A percentile compares a stretch with the other conserved stretches of the same genome.
These are phyloP conservation scores for Collybiopsis confluens DNA, from an alignment of 768 basidiomycete species.

Conservation along the genomic window DNA sequence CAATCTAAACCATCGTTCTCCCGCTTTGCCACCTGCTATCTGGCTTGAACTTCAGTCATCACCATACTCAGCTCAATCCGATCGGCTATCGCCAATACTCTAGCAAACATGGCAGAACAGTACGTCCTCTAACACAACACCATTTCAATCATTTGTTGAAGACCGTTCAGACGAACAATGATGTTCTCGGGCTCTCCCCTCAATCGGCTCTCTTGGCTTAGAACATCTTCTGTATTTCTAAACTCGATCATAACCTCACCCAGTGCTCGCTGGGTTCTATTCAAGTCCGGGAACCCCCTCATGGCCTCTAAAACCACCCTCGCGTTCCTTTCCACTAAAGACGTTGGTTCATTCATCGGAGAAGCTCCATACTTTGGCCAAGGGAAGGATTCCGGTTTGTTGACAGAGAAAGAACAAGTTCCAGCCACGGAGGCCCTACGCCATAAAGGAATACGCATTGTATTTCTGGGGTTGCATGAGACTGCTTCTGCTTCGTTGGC, in stretches of 20 bases:
- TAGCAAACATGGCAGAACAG: constrained; percentile 7
- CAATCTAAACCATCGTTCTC: too few species aligned
- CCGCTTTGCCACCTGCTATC: too few species aligned
- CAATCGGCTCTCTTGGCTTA: constrained; percentile 80
- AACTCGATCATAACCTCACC: constrained; percentile 61
- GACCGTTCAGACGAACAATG: not conserved
- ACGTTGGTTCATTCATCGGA: constrained; percentile 64
- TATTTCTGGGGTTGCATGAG: constrained; percentile 82
- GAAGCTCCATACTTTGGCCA: constrained; percentile 70
- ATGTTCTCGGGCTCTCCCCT: constrained; percentile 55
- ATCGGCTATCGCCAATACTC: constrained; percentile 2
- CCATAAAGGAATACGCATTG: constrained; percentile 53
- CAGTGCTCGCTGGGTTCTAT: constrained; percentile 72
- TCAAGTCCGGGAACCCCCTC: constrained; percentile 71
- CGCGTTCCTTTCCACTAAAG: constrained; percentile 54
- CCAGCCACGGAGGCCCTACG: constrained; percentile 52
- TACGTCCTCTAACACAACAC: not conserved
- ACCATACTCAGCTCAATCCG: not conserved
- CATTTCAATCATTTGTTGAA: not conserved
- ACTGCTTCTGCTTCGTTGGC: too few species aligned
- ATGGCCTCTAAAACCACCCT: constrained; percentile 31
- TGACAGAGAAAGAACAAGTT: constrained; percentile 22
- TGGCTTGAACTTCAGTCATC: too few species aligned
- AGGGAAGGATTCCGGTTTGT: constrained; percentile 38
- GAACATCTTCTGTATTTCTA: constrained; percentile 70